Evolutionary conservation across 306 rosid species (phyloP).

Genomic region (Cyamopsis tetragonoloba): DNA sequence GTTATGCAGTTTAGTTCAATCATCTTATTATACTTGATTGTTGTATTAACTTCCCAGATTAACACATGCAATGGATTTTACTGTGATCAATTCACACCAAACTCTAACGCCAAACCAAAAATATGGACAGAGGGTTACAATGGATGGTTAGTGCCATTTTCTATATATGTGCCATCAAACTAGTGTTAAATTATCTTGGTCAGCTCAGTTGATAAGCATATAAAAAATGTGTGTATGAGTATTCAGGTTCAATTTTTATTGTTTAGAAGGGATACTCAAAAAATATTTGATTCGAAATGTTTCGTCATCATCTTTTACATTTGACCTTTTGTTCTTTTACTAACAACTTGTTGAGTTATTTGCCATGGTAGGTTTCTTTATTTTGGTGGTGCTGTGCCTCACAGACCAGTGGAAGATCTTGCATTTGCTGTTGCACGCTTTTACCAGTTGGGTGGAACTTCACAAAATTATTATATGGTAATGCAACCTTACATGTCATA

Average conservation of each 20-base stretch:
- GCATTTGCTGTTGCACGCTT: conserved; percentile 94
- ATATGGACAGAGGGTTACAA: conserved; percentile 92
- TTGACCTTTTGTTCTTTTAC: background rate
- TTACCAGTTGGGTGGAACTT: conserved; percentile 90
- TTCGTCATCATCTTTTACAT: background rate
- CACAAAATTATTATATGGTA: conserved; percentile 96
- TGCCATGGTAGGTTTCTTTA: conserved; percentile 57
- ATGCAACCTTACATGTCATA: conserved; percentile 1
- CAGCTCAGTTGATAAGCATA: too few relatives aligned
- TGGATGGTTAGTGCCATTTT: conserved; percentile 64
- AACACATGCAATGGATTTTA: conserved; percentile 90
- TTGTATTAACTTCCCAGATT: conserved; percentile 46
- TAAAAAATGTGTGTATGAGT: too few relatives aligned
- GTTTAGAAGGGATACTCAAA: background rate
- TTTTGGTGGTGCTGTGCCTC: conserved; percentile 78
- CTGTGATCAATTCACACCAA: conserved; percentile 86
- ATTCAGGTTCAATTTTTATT: too few relatives aligned
- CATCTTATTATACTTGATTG: conserved; percentile 5
- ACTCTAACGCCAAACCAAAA: conserved; percentile 71
- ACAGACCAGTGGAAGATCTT: conserved; percentile 83
- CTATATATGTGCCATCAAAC: too few relatives aligned
- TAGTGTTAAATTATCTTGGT: too few relatives aligned
- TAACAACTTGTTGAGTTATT: background rate
- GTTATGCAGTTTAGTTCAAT: background rate
- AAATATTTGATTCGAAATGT: background rate